A percentile compares a stretch with the other conserved stretches of the same genome.
phyloP scores from a whole-genome alignment of 495 filamentous ascomycete genomes.

The Hypoxylon trugodes region DNA sequence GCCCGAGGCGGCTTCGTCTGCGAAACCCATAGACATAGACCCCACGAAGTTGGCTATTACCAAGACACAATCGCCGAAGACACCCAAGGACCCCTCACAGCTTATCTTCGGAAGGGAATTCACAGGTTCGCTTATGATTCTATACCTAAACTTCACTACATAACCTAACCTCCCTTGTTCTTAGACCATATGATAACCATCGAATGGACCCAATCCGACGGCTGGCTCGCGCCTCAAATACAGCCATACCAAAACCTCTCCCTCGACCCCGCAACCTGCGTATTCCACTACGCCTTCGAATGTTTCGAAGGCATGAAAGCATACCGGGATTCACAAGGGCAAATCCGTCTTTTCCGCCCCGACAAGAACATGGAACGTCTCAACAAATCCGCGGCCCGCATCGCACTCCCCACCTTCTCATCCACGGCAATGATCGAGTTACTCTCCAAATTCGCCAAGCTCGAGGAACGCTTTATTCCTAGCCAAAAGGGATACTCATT shows the following conservation, averaged over 20 bases:
- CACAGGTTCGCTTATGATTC: constrained; percentile 79
- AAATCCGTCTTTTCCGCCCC: constrained; percentile 89
- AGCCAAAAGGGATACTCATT: constrained; percentile 84
- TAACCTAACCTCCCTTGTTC: not conserved
- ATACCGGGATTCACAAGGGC: constrained; percentile 79
- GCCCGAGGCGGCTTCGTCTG: constrained; percentile 59
- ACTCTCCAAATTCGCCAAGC: constrained; percentile 76
- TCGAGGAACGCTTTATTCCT: constrained; percentile 91
- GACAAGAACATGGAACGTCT: constrained; percentile 95
- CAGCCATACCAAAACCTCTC: constrained; percentile 95
- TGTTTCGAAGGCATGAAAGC: constrained; percentile 99
- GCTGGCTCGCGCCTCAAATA: constrained; percentile 83
- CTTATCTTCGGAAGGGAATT: constrained; percentile 89
- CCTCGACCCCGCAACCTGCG: constrained; percentile 94
- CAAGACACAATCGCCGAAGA: constrained; percentile 78
- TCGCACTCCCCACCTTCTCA: constrained; percentile 88
- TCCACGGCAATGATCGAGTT: constrained; percentile 75
- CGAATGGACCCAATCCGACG: constrained; percentile 84
- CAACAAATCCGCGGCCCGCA: constrained; percentile 87
- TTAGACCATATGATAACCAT: constrained; percentile 95
- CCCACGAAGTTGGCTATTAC: constrained; percentile 76
- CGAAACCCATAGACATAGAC: constrained; percentile 69
- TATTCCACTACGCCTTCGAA: constrained; percentile 98
- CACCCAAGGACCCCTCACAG: constrained; percentile 73
- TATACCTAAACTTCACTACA: not conserved